phyloP scores from a whole-genome alignment of 2,329 filamentous ascomycete genomes.

The Botrytis hyacinthi region DNA sequence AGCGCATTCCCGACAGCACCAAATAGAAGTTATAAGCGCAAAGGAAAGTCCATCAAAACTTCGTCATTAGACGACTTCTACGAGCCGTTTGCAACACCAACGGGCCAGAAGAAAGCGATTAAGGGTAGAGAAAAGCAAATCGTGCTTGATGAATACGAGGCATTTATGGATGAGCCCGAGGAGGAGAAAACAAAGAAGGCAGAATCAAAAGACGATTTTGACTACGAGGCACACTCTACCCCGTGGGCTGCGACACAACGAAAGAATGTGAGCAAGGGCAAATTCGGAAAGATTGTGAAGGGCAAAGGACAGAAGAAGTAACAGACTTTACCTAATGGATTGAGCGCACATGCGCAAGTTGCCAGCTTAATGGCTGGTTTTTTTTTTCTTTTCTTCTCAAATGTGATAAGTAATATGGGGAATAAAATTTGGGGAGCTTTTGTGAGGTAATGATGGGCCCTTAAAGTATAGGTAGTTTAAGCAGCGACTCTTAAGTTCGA shows the following conservation, averaged over 20 bases:
- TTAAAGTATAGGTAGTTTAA: neutral
- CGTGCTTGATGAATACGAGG: neutral
- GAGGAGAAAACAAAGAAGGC: rapidly evolving
- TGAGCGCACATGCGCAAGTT: neutral
- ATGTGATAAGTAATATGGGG: rapidly evolving
- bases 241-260: neutral
- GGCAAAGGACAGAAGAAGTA: neutral
- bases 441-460: neutral
- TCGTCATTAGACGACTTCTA: too few relatives aligned
- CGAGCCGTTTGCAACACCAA: neutral
- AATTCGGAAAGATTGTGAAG: rapidly evolving
- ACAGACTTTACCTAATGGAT: too few relatives aligned
- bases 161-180: neutral
- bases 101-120: neutral
- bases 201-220: rapidly evolving
- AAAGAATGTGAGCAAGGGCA: neutral
- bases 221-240: neutral
- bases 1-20: rapidly evolving
- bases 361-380: neutral
- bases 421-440: too few relatives aligned
- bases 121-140: neutral
- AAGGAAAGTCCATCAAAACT: too few relatives aligned
- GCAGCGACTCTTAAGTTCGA: rapidly evolving
- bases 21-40: too few relatives aligned
- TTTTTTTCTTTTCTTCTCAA: neutral